phyloP scores from a whole-genome alignment of 768 basidiomycete genomes.

The Lactarius hatsudake region DNA sequence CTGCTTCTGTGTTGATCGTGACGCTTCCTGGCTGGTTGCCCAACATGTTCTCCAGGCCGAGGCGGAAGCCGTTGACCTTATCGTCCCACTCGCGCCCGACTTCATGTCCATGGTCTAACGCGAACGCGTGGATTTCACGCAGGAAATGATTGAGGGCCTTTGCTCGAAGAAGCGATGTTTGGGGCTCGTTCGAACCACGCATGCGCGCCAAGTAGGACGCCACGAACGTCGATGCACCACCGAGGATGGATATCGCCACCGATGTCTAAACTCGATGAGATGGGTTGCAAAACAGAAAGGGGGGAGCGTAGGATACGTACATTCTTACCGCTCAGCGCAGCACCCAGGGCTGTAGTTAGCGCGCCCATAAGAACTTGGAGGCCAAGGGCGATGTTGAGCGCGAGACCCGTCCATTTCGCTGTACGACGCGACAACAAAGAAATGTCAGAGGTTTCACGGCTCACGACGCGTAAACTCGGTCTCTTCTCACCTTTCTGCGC shows the following conservation, averaged over 20 bases:
- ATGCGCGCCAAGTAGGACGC: slow-evolving; percentile 71
- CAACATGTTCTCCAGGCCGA: slow-evolving; percentile 47
- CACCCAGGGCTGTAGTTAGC: slow-evolving; percentile 33
- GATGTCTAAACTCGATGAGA: slow-evolving; percentile 32
- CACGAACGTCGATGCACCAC: slow-evolving; percentile 63
- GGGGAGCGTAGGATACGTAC: not conserved
- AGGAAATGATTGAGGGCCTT: slow-evolving; percentile 67
- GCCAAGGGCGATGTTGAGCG: slow-evolving; percentile 31
- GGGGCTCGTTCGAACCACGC: slow-evolving; percentile 69
- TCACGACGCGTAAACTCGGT: too few relatives aligned
- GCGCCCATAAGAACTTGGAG: slow-evolving; percentile 33
- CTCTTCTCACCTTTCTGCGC: slow-evolving; percentile 1
- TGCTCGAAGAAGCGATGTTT: slow-evolving; percentile 51
- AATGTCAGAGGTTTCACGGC: too few relatives aligned
- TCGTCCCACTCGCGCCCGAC: slow-evolving; percentile 37
- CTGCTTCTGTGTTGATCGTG: not conserved
- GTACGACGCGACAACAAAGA: not conserved
- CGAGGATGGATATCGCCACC: slow-evolving; percentile 41
- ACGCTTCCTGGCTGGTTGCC: slow-evolving; percentile 37
- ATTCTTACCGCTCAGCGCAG: slow-evolving; percentile 29
- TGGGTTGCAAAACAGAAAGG: not conserved
- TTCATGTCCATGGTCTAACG: slow-evolving; percentile 51
- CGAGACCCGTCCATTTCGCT: slow-evolving; percentile 24
- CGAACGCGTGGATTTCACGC: slow-evolving; percentile 56
- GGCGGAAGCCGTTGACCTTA: slow-evolving; percentile 36